Conservation (phyloP, 2,329 filamentous ascomycete genomes). For the Beauveria brongniartii region DNA sequence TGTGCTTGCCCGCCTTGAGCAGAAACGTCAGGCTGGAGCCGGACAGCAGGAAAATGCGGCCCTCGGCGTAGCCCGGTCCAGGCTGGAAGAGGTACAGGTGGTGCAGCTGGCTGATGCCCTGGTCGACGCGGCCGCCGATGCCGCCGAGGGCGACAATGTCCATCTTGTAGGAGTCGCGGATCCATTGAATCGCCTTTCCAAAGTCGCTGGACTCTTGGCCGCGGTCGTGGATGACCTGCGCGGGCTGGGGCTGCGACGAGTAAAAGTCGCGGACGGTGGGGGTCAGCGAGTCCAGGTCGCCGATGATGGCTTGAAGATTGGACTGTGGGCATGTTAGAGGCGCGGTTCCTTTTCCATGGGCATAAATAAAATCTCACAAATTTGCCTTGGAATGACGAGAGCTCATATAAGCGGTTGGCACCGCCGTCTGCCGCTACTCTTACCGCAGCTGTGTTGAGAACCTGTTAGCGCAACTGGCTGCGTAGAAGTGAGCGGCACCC, state of each 20-base stretch:
- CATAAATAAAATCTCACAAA: slow-evolving; percentile 27
- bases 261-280: slow-evolving; percentile 60
- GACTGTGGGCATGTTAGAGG: slow-evolving; percentile 29
- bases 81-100: slow-evolving; percentile 63
- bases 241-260: slow-evolving; percentile 37
- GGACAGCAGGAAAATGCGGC: slow-evolving; percentile 70
- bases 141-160: slow-evolving; percentile 79
- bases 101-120: slow-evolving; percentile 82
- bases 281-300: slow-evolving; percentile 80
- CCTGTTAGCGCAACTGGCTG: slow-evolving; percentile 5
- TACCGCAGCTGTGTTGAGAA: slow-evolving; percentile 44
- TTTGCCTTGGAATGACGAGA: slow-evolving; percentile 33
- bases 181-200: slow-evolving; percentile 65
- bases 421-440: slow-evolving; percentile 85
- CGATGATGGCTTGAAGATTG: slow-evolving; percentile 66
- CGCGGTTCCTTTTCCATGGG: not conserved
- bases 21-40: slow-evolving; percentile 76
- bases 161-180: slow-evolving; percentile 33
- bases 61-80: slow-evolving; percentile 39
- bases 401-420: slow-evolving; percentile 62
- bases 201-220: slow-evolving; percentile 91
- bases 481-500: not conserved
- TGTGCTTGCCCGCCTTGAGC: slow-evolving; percentile 60
- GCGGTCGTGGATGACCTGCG: slow-evolving; percentile 59
- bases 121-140: slow-evolving; percentile 83